Evolutionary conservation across 2,329 filamentous ascomycete genomes (phyloP).

Genomic region (Coniochaeta prunicola): DNA sequence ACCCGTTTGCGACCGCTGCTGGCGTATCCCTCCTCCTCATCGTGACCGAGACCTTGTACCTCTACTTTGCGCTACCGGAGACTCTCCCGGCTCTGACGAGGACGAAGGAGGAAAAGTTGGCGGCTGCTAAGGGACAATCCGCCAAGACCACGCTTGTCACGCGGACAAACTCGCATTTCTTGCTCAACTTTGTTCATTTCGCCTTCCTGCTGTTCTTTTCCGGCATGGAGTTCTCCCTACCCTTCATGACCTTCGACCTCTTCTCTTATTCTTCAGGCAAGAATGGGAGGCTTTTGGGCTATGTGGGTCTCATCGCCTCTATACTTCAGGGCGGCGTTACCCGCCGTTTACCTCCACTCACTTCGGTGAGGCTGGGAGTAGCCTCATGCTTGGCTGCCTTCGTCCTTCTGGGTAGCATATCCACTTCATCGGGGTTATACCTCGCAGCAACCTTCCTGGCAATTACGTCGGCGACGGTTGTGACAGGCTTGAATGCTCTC

Average conservation of each 20-base stretch:
- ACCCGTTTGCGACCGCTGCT: constrained; percentile 90
- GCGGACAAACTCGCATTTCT: constrained; percentile 73
- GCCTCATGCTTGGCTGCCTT: constrained; percentile 73
- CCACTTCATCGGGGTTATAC: constrained; percentile 66
- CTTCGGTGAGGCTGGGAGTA: constrained; percentile 74
- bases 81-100: constrained; percentile 60
- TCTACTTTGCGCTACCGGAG: constrained; percentile 81
- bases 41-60: constrained; percentile 77
- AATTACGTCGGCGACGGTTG: constrained; percentile 87
- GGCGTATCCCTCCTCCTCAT: constrained; percentile 81
- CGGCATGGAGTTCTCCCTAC: constrained; percentile 94
- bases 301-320: constrained; percentile 84
- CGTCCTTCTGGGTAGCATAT: constrained; percentile 64
- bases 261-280: constrained; percentile 74
- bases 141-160: constrained; percentile 20
- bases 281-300: constrained; percentile 81
- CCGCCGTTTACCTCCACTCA: constrained; percentile 71
- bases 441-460: constrained; percentile 76
- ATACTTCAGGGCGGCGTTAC: constrained; percentile 92
- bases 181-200: constrained; percentile 83
- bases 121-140: constrained; percentile 6
- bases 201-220: constrained; percentile 94
- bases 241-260: constrained; percentile 94
- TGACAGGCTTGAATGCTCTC: constrained; percentile 86
- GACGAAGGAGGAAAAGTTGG: constrained; percentile 16